Conservation (phyloP, 2,329 filamentous ascomycete genomes). For the Penicillium italicum region DNA sequence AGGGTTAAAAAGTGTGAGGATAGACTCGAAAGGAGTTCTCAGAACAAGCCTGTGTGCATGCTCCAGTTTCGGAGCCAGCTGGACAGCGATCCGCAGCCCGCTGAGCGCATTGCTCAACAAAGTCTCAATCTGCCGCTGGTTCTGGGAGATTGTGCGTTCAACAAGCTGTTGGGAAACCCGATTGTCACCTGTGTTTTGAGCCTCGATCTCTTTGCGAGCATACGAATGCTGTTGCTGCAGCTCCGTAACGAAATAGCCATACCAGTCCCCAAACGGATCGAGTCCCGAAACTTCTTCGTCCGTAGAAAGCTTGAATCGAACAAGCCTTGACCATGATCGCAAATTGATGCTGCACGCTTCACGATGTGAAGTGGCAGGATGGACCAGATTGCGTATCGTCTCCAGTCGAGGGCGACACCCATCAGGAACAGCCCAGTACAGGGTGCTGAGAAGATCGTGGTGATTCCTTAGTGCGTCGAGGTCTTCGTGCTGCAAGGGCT, state of each 20-base stretch:
- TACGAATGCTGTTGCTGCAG: conserved; percentile 54
- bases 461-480: conserved; percentile 59
- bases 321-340: conserved; percentile 55
- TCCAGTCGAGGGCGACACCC: conserved; percentile 52
- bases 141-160: conserved; percentile 52
- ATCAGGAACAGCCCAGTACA: conserved; percentile 57
- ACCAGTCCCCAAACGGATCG: conserved; percentile 53
- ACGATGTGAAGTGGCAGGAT: conserved; percentile 55
- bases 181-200: conserved; percentile 42
- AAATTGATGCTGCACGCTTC: conserved; percentile 59
- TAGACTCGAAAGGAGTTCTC: conserved; percentile 43
- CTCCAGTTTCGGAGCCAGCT: conserved; percentile 39
- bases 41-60: conserved; percentile 44
- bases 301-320: conserved; percentile 55
- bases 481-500: conserved; percentile 51
- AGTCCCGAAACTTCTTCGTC: conserved; percentile 46
- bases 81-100: conserved; percentile 50
- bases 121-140: conserved; percentile 56
- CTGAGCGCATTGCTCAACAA: conserved; percentile 52
- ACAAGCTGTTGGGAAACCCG: conserved; percentile 48
- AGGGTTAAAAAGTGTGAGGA: conserved; percentile 54
- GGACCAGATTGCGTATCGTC: conserved; percentile 53
- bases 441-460: conserved; percentile 57
- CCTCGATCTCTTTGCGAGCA: conserved; percentile 57
- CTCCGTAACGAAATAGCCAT: conserved; percentile 51